Base-by-base conservation (phyloP, 257 asterid species). In the Solanum ossicruentum region DNA sequence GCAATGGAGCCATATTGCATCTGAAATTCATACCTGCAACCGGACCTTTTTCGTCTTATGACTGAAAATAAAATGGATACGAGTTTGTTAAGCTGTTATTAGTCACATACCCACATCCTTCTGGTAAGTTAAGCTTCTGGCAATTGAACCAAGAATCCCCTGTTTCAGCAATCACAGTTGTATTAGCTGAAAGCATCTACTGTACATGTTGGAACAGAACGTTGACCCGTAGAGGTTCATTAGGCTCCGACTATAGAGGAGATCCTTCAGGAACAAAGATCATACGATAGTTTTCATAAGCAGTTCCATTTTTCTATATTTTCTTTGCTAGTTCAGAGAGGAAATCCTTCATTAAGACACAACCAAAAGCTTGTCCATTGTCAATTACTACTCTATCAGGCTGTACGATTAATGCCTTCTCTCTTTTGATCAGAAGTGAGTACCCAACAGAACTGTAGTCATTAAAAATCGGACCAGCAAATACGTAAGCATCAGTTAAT, bases 371-470 rank as follows among this genome's bases (percentile, higher is more conserved):
- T 28, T 3, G 32, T 28, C 32, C 32, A 28, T 28, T 28, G 32
- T 0, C 32, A 28, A 28, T 28, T 28, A 28, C 32, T 28, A 28
- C 32, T 28, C 32, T 28, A 28, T 28, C 32, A 28, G 32, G 32
- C 32, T 28, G 32, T 0, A 28, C 3, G 3, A 95, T 86, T 55
- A 95, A 82, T 3, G 98, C 91, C 45, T 95, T 95, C 85, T 93
- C 98, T 87, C 84, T 93, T 86, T 95, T 95, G 28, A 95, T 91
- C n/a, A 93, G 77, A 52, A 93, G 98, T 0, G 98, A 95, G 89
- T 95, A 95, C 2, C 98, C 98, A 9, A 93, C 96, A 0, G 97
- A 93, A 86, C 98, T 95, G 81, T 91, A 93, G 88, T 95, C 98
- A 21, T 95, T 93, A 85, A 95, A 93, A 77, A 93, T 93, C 2